phyloP scores from a whole-genome alignment of 1,139 yeast species.

The Suhomyces taliae region DNA sequence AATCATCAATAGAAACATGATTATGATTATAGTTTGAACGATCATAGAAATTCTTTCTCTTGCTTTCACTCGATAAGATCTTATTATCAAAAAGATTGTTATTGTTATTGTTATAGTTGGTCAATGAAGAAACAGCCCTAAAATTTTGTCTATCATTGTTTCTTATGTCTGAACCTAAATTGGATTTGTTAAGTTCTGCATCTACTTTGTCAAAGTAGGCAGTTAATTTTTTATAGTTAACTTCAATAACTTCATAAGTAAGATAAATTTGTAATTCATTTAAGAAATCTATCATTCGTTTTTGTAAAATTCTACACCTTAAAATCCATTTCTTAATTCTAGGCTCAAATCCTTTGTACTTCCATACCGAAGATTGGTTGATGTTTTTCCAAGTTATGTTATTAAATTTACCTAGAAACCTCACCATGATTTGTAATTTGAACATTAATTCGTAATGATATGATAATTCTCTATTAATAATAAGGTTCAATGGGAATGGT shows the following conservation, averaged over 20 bases:
- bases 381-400: conserved; percentile 76
- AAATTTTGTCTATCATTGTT: background rate
- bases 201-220: conserved; percentile 22
- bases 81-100: conserved; percentile 35
- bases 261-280: conserved; percentile 58
- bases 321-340: conserved; percentile 57
- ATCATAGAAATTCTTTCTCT: conserved; percentile 2
- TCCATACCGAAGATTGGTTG: conserved; percentile 69
- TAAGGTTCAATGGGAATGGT: conserved; percentile 84
- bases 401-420: conserved; percentile 59
- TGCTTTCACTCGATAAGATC: conserved; percentile 15
- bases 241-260: conserved; percentile 60
- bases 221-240: conserved; percentile 49
- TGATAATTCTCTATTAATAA: conserved; percentile 68
- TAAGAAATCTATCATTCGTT: conserved; percentile 61
- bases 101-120: conserved; percentile 25
- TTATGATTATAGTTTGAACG: conserved; percentile 2
- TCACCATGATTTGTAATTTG: conserved; percentile 65
- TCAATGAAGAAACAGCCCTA: conserved; percentile 10
- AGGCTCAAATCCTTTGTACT: conserved; percentile 40
- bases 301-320: conserved; percentile 57
- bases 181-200: conserved; percentile 15
- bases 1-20: conserved; percentile 47
- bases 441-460: conserved; percentile 80
- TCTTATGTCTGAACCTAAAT: conserved; percentile 12